Evolutionary conservation across 2,329 filamentous ascomycete species (phyloP), one percentile per base, ranked within the genome.

Genomic region (Phialophora chinensis): DNA sequence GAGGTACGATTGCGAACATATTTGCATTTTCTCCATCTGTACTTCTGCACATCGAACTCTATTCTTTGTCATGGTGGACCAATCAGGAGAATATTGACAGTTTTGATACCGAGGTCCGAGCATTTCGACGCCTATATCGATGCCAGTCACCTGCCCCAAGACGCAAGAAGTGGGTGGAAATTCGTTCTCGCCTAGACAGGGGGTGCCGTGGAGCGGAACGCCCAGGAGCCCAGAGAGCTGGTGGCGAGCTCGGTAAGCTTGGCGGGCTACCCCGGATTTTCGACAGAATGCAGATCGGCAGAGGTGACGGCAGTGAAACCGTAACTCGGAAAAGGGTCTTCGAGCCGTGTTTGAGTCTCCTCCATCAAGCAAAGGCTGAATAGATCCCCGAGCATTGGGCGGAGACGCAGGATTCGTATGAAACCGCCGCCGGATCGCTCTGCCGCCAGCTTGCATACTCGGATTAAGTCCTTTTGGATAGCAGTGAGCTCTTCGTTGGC

Each of bases 221-320:
- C 49, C 49, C 25, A 52, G 49, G 10, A 52, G 49, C 8, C 49
- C 20, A 52, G 49, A 44, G 49, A 14, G 11, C 27, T 23, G 6
- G 49, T 29, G 20, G 49, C 49, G 20, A 52, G 49, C 49, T 52
- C 20, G 49, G 49, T 52, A 25, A 29, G 49, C 49, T 52, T 52
- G 49, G 49, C 49, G 14, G 14, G 4, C 23, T 52, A 52, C 49
- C 49, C 49, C 49, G 49, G 49, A 52, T 52, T 52, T 29, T 52
- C 20, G 49, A 44, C 7, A 1, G 17, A 44, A n/a, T 44, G 5
- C 12, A 52, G 25, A 23, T 52, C 49, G 20, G 49, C 49, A 52
- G 25, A 11, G 49, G 20, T 52, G 27, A 17, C 49, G 23, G 49
- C 20, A 52, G 20, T 27, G 14, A 4, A 52, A 25, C 49, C 8